phyloP scores from a whole-genome alignment of 495 filamentous ascomycete genomes.

The Daldinia decipiens region DNA sequence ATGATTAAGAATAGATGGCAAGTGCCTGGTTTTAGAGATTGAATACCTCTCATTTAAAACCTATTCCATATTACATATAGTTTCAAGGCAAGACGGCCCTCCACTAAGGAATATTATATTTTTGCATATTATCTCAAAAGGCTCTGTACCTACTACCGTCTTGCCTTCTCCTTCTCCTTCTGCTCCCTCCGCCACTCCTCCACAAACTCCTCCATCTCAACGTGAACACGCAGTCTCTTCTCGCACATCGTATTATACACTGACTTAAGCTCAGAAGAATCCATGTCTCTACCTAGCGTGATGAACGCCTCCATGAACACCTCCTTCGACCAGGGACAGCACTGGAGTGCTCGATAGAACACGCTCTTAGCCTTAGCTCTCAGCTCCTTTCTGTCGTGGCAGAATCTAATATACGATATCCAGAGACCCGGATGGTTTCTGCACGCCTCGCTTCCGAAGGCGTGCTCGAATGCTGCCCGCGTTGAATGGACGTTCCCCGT shows the following conservation, averaged over 20 bases:
- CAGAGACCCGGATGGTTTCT: conserved; percentile 65
- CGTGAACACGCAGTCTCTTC: conserved; percentile 56
- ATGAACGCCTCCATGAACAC: conserved; percentile 70
- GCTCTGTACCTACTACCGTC: conserved; percentile 4
- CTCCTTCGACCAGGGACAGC: conserved; percentile 82
- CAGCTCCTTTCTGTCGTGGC: conserved; percentile 36
- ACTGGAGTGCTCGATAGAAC: conserved; percentile 73
- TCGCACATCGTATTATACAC: conserved; percentile 52
- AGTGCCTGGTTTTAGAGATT: neutral
- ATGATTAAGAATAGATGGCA: neutral
- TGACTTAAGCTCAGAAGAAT: conserved; percentile 64
- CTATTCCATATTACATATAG: too few species aligned
- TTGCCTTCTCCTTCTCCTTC: conserved; percentile 27
- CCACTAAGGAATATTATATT: neutral
- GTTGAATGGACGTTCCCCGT: conserved; percentile 69
- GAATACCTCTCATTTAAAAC: neutral
- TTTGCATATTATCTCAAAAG: neutral
- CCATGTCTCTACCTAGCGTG: conserved; percentile 43
- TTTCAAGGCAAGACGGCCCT: neutral
- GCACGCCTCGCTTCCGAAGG: conserved; percentile 59
- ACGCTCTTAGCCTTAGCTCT: conserved; percentile 57
- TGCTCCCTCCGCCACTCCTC: conserved; percentile 44
- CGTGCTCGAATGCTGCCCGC: conserved; percentile 76
- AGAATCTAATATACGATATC: conserved; percentile 73
- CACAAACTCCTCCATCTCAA: conserved; percentile 57